Base-by-base conservation (phyloP, 805 yeast genomes). In the Kluyveromyces siamensis region DNA sequence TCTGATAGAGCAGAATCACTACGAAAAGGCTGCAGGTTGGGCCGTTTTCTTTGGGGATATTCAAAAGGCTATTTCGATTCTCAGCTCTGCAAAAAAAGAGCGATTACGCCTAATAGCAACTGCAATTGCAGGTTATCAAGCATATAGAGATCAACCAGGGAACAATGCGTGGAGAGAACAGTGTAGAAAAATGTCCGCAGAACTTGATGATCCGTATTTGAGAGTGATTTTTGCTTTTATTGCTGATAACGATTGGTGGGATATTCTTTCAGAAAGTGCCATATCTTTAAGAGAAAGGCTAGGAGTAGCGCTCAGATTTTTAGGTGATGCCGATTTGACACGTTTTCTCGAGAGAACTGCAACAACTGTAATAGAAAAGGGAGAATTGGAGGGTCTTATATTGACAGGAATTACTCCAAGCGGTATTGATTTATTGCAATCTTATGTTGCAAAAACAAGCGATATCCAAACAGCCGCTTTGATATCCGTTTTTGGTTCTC, bases 221-320 rank as follows among this genome's bases (percentile, higher is more conserved):
- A 71, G 97, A 41, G 96, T 95, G 0, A 86, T 91, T 1, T 91
- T 91, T 72, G 96, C 96, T 0, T 91, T 82, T 57, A 84, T 91
- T 47, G 89, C 96, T 0, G 96, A 91, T 60, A 85, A 87, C 42
- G 93, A 90, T 54, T 91, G 98, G 97, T 84, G 91, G 83, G 97
- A 88, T 59, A 96, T 91, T 1, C 71, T 91, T 46, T 96, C 88
- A 61, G 97, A 91, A 59, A 80, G 84, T 17, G 84, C 96, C 1
- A 72, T 91, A 40, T 96, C 99, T 0, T 70, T 91, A 39, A 73
- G 91, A 47, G 99, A 91, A 60, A 72, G 96, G 54, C 67, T 91
- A 11, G 97, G 97, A 1, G 91, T 91, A 27, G 97, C 98, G 0
- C 70, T 91, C 21, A 72, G 96, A 44, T 91, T 87, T 57, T 69